These are phyloP conservation scores for Metschnikowia aberdeeniae DNA, from an alignment of 805 yeast genomes.

Conservation along the genomic window DNA sequence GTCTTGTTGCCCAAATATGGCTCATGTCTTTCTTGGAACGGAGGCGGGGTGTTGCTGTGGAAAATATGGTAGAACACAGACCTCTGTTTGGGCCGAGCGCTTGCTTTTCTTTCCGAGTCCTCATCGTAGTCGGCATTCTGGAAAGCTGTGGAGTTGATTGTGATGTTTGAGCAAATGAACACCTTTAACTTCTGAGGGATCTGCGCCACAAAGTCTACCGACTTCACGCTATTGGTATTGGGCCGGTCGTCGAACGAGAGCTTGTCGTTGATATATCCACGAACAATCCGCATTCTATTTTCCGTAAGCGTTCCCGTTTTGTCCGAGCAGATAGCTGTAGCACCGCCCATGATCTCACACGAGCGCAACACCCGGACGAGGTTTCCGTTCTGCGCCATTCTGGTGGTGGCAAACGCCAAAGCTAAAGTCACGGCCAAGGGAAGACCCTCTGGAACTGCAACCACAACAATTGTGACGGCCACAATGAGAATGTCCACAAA, in stretches of 20 bases:
- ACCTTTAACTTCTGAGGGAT: constrained; percentile 22
- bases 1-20: constrained; percentile 89
- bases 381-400: constrained; percentile 96
- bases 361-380: constrained; percentile 89
- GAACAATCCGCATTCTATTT: constrained; percentile 86
- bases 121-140: constrained; percentile 53
- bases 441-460: constrained; percentile 98
- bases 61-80: constrained; percentile 28
- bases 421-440: constrained; percentile 97
- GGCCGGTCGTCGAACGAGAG: constrained; percentile 44
- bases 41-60: constrained; percentile 10
- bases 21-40: constrained; percentile 32
- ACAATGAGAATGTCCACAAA: constrained; percentile 85
- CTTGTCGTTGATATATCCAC: constrained; percentile 41
- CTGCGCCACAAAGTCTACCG: constrained; percentile 20
- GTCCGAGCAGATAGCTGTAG: constrained; percentile 95
- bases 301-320: constrained; percentile 95
- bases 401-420: constrained; percentile 93
- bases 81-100: constrained; percentile 26
- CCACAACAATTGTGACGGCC: constrained; percentile 89
- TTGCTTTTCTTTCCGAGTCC: constrained; percentile 23
- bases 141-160: constrained; percentile 86
- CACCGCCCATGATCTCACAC: constrained; percentile 99
- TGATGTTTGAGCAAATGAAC: constrained; percentile 50
- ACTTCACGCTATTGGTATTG: constrained; percentile 24